Evolutionary conservation across 345 rosid genomes (phyloP).

Genomic region (Triadica sebifera): DNA sequence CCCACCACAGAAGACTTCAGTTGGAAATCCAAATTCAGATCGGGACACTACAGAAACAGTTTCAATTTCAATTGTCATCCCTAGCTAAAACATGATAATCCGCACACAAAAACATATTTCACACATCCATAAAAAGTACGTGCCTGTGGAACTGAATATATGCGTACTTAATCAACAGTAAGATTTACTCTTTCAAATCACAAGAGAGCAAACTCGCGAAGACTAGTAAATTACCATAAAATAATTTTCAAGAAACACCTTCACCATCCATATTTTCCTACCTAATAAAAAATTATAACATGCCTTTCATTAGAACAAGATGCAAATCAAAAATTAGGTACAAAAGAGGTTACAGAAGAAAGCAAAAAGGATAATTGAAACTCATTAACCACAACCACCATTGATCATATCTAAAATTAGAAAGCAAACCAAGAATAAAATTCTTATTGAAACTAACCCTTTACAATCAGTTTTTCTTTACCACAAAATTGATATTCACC

Average conservation of each 20-base stretch:
- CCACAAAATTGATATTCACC: conserved; percentile 75
- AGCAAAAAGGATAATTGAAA: conserved; percentile 14
- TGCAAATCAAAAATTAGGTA: conserved; percentile 9
- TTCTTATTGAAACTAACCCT: conserved; percentile 62
- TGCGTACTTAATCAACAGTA: too few relatives aligned
- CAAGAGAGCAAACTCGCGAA: too few relatives aligned
- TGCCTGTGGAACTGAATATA: too few relatives aligned
- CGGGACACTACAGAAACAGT: too few relatives aligned
- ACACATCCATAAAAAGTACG: too few relatives aligned
- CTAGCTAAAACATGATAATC: too few relatives aligned
- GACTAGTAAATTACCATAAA: background rate
- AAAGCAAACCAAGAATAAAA: conserved; percentile 40
- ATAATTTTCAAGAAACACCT: background rate
- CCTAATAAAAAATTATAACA: conserved; percentile 3
- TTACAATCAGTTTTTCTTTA: conserved; percentile 64
- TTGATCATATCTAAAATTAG: conserved; percentile 37
- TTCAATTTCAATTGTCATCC: too few relatives aligned
- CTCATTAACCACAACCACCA: conserved; percentile 38
- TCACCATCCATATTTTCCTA: background rate
- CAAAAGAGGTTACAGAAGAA: conserved; percentile 10
- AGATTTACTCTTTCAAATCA: too few relatives aligned
- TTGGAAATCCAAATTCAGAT: too few relatives aligned
- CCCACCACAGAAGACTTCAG: too few relatives aligned
- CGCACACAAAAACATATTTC: too few relatives aligned
- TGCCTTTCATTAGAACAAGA: background rate